phyloP scores from a whole-genome alignment of 441 rosid genomes.

The Macaranga tanarius region DNA sequence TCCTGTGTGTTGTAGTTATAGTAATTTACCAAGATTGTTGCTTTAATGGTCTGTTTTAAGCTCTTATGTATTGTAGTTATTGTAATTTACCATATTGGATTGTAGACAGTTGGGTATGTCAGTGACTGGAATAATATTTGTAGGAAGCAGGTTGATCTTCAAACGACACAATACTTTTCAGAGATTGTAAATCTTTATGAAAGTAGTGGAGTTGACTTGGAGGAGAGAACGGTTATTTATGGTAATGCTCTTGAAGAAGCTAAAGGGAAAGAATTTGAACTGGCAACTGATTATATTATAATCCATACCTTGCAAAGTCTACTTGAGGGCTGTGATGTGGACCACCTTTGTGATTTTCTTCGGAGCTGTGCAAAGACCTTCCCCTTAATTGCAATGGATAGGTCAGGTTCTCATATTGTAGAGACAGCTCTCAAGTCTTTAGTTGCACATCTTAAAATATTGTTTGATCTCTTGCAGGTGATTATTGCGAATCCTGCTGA shows the following conservation, averaged over 20 bases:
- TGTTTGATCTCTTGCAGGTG: slow-evolving; percentile 42
- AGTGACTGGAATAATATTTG: slow-evolving; percentile 23
- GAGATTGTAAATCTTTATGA: slow-evolving; percentile 87
- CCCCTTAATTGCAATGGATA: slow-evolving; percentile 87
- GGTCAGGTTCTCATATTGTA: slow-evolving; percentile 92
- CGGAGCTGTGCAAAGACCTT: slow-evolving; percentile 53
- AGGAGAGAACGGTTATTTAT: slow-evolving; percentile 69
- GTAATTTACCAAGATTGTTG: neutral
- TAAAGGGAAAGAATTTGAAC: slow-evolving; percentile 78
- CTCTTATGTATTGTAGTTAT: neutral
- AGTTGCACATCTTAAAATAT: slow-evolving; percentile 47
- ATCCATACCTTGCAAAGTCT: slow-evolving; percentile 84
- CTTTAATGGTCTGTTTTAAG: neutral
- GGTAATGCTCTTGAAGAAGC: slow-evolving; percentile 92
- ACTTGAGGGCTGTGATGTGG: slow-evolving; percentile 79
- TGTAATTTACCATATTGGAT: neutral
- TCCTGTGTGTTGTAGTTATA: neutral
- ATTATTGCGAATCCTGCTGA: slow-evolving; percentile 58
- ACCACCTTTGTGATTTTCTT: slow-evolving; percentile 81
- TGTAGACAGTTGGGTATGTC: neutral
- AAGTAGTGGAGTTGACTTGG: slow-evolving; percentile 68
- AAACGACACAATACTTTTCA: slow-evolving; percentile 67
- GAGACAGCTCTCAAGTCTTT: slow-evolving; percentile 91
- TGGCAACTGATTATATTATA: slow-evolving; percentile 85
- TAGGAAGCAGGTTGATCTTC: slow-evolving; percentile 91